Percentiles rank a stretch among this genome's conserved stretches.
phyloP scores from a whole-genome alignment of 2,329 filamentous ascomycete genomes.

The Dactylonectria macrodidyma region DNA sequence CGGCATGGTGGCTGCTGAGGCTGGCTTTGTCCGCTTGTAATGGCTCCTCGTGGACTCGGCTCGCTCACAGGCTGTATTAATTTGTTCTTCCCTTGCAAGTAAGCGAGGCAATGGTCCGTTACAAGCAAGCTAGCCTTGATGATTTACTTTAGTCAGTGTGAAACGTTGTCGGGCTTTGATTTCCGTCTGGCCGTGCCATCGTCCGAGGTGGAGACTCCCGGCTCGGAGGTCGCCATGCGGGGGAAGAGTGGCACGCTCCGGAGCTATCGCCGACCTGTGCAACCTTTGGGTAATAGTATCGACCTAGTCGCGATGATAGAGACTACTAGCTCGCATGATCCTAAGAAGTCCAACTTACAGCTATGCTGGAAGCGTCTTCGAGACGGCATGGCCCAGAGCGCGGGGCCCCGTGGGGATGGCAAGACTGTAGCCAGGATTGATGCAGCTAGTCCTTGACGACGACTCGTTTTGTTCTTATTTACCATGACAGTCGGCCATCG shows the following conservation, averaged over 20 bases:
- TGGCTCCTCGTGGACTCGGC: background rate
- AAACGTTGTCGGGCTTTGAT: background rate
- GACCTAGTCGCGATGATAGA: no score
- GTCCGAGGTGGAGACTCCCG: background rate
- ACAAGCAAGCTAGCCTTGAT: background rate
- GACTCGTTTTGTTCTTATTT: conserved; percentile 4
- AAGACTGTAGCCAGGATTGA: background rate
- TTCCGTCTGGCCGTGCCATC: conserved; percentile 9
- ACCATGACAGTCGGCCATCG: background rate
- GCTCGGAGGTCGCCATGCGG: conserved; percentile 19
- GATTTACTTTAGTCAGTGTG: background rate
- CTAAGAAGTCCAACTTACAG: background rate
- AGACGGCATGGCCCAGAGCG: background rate
- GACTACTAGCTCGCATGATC: background rate
- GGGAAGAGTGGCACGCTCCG: conserved; percentile 37
- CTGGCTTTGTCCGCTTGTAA: background rate
- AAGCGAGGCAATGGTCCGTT: background rate
- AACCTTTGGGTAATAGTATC: background rate
- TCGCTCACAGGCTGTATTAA: conserved; percentile 15
- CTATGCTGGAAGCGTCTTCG: conserved; percentile 2
- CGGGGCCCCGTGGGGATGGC: conserved; percentile 12
- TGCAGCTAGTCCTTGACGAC: background rate
- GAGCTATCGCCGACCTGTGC: conserved; percentile 7
- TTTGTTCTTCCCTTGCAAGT: background rate
- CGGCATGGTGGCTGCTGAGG: conserved; percentile 17